A percentile compares a stretch with the other conserved stretches of the same genome.
Evolutionary conservation across 106 monocot species (phyloP).

Genomic region (Dioscorea zingiberensis): DNA sequence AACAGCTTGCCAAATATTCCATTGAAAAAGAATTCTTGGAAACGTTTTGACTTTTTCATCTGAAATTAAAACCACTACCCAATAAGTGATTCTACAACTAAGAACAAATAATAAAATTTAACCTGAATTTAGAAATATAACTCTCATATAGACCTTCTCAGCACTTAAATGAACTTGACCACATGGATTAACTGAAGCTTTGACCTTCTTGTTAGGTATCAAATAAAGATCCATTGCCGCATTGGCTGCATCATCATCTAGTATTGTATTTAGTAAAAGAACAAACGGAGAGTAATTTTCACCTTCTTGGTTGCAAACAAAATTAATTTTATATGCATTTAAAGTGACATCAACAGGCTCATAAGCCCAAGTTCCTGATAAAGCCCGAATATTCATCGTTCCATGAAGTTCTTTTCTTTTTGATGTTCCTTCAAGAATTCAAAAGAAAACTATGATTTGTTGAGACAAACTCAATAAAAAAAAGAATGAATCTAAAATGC

Average conservation of each 20-base stretch:
- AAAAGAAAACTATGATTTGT: background rate
- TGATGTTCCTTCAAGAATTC: constrained; percentile 26
- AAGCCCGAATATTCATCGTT: constrained; percentile 6
- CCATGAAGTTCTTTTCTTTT: constrained; percentile 42
- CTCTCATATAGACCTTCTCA: constrained; percentile 16
- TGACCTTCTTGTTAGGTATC: constrained; percentile 20
- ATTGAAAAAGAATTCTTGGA: constrained; percentile 44
- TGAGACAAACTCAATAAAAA: background rate
- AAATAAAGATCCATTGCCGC: constrained; percentile 25
- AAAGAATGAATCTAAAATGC: background rate
- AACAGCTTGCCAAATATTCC: constrained; percentile 42
- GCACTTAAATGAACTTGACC: constrained; percentile 12
- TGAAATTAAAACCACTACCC: background rate
- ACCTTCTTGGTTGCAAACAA: constrained; percentile 16
- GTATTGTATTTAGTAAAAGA: constrained; percentile 18
- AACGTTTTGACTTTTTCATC: constrained; percentile 30
- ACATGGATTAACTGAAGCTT: constrained; percentile 20
- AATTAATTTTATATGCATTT: constrained; percentile 30
- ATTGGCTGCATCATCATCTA: constrained; percentile 26
- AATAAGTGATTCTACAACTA: background rate
- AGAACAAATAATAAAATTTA: background rate
- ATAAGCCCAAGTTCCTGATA: constrained; percentile 39
- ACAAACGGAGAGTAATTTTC: constrained; percentile 24
- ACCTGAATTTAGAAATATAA: background rate
- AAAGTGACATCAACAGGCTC: constrained; percentile 16